Base-by-base conservation (phyloP, 2,329 filamentous ascomycete genomes). In the Apiospora marii region DNA sequence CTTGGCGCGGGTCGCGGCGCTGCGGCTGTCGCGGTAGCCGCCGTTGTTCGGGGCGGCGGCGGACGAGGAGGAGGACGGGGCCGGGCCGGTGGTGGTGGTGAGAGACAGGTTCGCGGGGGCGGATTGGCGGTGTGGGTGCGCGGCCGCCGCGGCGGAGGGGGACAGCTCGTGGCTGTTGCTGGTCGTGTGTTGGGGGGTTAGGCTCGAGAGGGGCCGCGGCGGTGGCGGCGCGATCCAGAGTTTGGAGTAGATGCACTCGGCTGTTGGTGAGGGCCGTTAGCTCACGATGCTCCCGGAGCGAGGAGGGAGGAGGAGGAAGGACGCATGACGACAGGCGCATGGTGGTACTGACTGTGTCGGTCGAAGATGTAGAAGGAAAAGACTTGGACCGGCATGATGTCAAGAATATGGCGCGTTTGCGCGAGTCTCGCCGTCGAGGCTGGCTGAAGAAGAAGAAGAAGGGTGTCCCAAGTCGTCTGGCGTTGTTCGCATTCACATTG, bases 311-410 rank as follows among this genome's bases (percentile, higher is more conserved):
- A 13, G 41, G 30, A 64, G 43, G 44, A 14, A 19, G 70, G 24
- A 4, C 53, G 43, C n/a, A 46, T 43, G 14, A 70, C 49, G 13
- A 30, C 71, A 41, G 70, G 64, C 34, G 67, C 67, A 30, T 49
- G 10, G 61, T 69, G 70, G 68, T 71, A 80, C 90, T 81, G 88
- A 98, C 96, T 98, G 85, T 99, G 96, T 76, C 96, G 93, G 85
- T 99, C 96, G 83, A 99, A 99, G 81, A 99, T 98, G 88, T 98
- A 98, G 85, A 99, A 98, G 73, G 95, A 95, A 85, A 97, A 98
- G 83, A 98, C 93, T 74, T 81, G 80, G 77, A 81, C 77, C 74
- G 93, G 92, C 96, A 99, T 98, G 81, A 78, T 30, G 27, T 86
- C 77, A 69, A 71, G 74, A 8, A 5, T 41, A 2, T 8, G 37